These are phyloP conservation scores for Kwoniella shivajii DNA, from an alignment of 1,284 basidiomycete species.

Conservation along the genomic window DNA sequence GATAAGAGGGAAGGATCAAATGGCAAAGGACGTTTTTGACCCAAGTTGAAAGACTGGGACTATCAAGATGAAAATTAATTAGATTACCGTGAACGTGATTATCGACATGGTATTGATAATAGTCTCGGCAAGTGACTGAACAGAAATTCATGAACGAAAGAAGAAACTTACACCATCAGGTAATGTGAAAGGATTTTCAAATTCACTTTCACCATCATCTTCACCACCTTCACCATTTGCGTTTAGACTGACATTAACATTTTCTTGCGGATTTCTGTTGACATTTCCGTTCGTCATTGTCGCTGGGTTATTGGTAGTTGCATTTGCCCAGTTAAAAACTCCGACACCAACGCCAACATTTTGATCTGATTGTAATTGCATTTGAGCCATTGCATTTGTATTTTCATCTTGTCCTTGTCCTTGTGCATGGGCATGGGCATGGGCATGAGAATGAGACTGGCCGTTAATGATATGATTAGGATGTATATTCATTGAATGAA, in stretches of 20 bases:
- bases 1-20: slow-evolving; percentile 21
- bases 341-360: too few relatives aligned
- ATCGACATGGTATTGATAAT: neutral
- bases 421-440: neutral
- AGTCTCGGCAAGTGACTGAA: neutral
- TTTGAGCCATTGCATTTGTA: slow-evolving; percentile 5
- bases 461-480: too few relatives aligned
- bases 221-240: slow-evolving; percentile 15
- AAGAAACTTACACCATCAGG: slow-evolving; percentile 27
- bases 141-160: neutral
- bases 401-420: slow-evolving; percentile 2
- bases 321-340: slow-evolving; percentile 16
- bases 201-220: slow-evolving; percentile 26
- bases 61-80: neutral
- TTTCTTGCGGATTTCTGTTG: too few relatives aligned
- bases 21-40: slow-evolving; percentile 22
- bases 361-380: slow-evolving; percentile 12
- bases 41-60: slow-evolving; percentile 16
- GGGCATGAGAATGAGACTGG: neutral
- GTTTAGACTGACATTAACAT: neutral
- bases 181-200: slow-evolving; percentile 34
- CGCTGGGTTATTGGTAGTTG: neutral
- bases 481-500: too few relatives aligned
- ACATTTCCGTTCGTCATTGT: too few relatives aligned
- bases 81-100: neutral